Conservation (phyloP, 208 protist species). For the Acanthamoeba royreba region DNA sequence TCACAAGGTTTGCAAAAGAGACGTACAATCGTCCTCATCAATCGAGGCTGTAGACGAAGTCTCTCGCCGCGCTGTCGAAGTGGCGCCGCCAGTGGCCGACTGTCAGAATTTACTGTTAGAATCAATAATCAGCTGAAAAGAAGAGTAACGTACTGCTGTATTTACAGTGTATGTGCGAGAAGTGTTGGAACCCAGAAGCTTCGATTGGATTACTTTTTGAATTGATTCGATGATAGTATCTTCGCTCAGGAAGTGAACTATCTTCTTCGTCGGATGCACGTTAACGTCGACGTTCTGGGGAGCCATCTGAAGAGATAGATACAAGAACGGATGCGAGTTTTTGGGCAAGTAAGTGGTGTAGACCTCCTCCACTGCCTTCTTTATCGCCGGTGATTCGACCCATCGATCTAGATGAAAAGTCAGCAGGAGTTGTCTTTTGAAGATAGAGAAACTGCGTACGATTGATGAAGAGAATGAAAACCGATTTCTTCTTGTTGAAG, state of each 20-base stretch:
- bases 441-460: slow-evolving; percentile 42
- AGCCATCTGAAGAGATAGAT: slow-evolving; percentile 89
- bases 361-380: slow-evolving; percentile 85
- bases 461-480: slow-evolving; percentile 89
- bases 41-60: no score
- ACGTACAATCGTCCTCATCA: no score
- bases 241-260: slow-evolving; percentile 74
- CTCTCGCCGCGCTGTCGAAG: no score
- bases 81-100: no score
- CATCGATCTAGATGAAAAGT: slow-evolving; percentile 76
- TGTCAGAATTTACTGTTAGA: no score
- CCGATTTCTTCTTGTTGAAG: slow-evolving; percentile 76
- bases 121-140: background rate
- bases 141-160: background rate
- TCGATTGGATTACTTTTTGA: slow-evolving; percentile 49
- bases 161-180: slow-evolving; percentile 57
- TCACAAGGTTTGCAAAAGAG: no score
- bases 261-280: slow-evolving; percentile 96
- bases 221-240: slow-evolving; percentile 73
- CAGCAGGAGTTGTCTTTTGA: background rate
- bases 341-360: slow-evolving; percentile 90
- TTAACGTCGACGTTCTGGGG: slow-evolving; percentile 96
- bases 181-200: slow-evolving; percentile 58
- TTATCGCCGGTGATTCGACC: slow-evolving; percentile 83
- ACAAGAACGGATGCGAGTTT: slow-evolving; percentile 91